These are phyloP conservation scores for Spizellomyces sp. DNA, from an alignment of 192 early-diverging fungal species.

Conservation along the genomic window DNA sequence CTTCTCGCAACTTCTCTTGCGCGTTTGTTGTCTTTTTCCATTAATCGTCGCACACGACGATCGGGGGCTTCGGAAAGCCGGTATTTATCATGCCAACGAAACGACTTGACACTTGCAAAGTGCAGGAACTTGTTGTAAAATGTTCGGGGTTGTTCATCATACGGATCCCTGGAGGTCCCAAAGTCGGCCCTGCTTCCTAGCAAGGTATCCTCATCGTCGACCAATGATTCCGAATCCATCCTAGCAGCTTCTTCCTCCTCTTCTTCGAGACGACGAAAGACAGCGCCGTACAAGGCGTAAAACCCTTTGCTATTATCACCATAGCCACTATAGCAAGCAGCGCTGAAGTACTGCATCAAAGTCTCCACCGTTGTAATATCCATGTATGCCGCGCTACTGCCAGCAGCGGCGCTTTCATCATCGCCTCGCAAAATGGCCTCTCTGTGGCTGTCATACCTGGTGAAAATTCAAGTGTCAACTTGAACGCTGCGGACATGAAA, in stretches of 20 bases:
- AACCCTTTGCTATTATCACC: constrained; percentile 74
- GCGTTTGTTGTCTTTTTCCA: constrained; percentile 93
- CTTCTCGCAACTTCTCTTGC: constrained; percentile 67
- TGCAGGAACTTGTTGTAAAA: constrained; percentile 71
- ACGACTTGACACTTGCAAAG: constrained; percentile 85
- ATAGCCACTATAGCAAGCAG: constrained; percentile 71
- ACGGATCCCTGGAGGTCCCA: constrained; percentile 68
- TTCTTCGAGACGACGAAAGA: constrained; percentile 77
- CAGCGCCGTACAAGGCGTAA: constrained; percentile 72
- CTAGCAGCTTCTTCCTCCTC: constrained; percentile 74
- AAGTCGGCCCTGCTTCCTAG: constrained; percentile 56
- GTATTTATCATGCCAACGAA: constrained; percentile 91
- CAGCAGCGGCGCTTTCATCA: constrained; percentile 47
- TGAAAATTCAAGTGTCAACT: neutral
- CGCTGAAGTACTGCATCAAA: constrained; percentile 82
- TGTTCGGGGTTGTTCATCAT: constrained; percentile 60
- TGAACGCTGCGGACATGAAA: constrained; percentile 13
- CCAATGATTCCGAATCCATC: constrained; percentile 38
- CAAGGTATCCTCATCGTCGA: constrained; percentile 42
- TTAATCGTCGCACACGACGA: constrained; percentile 73
- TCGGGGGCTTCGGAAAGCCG: constrained; percentile 80
- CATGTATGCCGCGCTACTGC: constrained; percentile 21
- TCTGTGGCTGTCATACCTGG: constrained; percentile 86
- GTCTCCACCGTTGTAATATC: constrained; percentile 58
- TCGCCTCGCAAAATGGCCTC: constrained; percentile 89